Percentiles rank a stretch among this genome's conserved stretches.
These are phyloP conservation scores for Aspergillus sp. DNA, from an alignment of 2,329 filamentous ascomycete genomes.

Conservation along the genomic window DNA sequence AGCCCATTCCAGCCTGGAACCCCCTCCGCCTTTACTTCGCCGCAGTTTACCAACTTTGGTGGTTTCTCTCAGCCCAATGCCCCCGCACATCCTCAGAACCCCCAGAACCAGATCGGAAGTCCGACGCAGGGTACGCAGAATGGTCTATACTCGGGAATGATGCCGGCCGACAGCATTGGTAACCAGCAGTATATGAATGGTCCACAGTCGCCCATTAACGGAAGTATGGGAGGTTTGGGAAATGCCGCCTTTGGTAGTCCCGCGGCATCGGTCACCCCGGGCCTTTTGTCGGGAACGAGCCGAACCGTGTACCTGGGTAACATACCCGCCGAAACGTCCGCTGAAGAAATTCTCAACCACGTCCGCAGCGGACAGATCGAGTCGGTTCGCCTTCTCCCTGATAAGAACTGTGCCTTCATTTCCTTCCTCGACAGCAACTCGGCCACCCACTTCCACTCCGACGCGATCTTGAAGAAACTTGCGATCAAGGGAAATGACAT, in stretches of 20 bases:
- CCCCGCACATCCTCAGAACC: conserved; percentile 49
- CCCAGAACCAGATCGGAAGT: conserved; percentile 59
- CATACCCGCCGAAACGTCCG: conserved; percentile 93
- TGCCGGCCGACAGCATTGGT: conserved; percentile 78
- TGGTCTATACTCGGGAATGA: conserved; percentile 73
- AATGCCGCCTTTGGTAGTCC: conserved; percentile 57
- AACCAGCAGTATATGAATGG: conserved; percentile 71
- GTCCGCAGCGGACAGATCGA: conserved; percentile 97
- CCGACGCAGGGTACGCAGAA: conserved; percentile 64
- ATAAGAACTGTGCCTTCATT: conserved; percentile 99
- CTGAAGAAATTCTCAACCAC: conserved; percentile 93
- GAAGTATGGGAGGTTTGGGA: conserved; percentile 60
- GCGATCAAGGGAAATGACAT: conserved; percentile 98
- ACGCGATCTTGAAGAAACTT: conserved; percentile 99
- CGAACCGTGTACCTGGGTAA: conserved; percentile 96
- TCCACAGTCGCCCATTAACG: conserved; percentile 73
- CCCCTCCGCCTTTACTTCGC: conserved; percentile 79
- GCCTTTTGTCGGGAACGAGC: conserved; percentile 81
- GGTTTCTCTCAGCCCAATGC: conserved; percentile 61
- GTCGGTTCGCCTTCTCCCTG: conserved; percentile 90
- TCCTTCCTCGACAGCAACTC: conserved; percentile 97
- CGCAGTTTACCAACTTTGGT: conserved; percentile 81
- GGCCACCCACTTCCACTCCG: conserved; percentile 97
- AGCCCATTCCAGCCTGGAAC: conserved; percentile 96
- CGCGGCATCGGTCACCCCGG: conserved; percentile 69